A percentile compares a stretch with the other conserved stretches of the same genome.
These are phyloP conservation scores for Buddleja alternifolia DNA, from an alignment of 257 asterid genomes.

Conservation along the genomic window DNA sequence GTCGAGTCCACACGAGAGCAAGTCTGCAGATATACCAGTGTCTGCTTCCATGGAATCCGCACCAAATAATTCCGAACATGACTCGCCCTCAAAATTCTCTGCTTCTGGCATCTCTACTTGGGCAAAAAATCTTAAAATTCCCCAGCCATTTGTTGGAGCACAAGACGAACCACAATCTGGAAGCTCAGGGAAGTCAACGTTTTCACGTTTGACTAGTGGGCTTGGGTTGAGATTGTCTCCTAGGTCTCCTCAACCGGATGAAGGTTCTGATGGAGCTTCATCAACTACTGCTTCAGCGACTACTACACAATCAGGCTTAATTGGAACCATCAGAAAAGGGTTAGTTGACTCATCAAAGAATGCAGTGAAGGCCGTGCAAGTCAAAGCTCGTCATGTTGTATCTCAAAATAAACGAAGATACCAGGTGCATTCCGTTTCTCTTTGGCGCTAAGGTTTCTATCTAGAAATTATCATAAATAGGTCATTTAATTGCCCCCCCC, in stretches of 20 bases:
- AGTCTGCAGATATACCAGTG: conserved; percentile 37
- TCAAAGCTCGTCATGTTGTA: conserved; percentile 97
- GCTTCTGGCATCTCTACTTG: conserved; percentile 84
- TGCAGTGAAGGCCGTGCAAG: conserved; percentile 97
- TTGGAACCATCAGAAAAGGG: conserved; percentile 92
- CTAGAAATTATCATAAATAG: conserved; percentile 12
- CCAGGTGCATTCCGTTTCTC: conserved; percentile 58
- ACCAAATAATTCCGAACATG: conserved; percentile 48
- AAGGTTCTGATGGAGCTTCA: conserved; percentile 57
- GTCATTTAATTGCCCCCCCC: neutral
- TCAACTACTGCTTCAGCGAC: conserved; percentile 34
- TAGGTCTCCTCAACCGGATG: conserved; percentile 71
- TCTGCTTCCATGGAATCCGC: conserved; percentile 48
- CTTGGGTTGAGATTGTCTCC: conserved; percentile 80
- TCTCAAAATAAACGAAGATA: conserved; percentile 99
- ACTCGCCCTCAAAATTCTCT: conserved; percentile 62
- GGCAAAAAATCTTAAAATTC: conserved; percentile 88
- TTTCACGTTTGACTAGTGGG: conserved; percentile 82
- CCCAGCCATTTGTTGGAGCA: conserved; percentile 77
- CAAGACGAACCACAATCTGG: conserved; percentile 73
- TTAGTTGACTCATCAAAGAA: conserved; percentile 88
- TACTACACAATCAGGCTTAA: conserved; percentile 58
- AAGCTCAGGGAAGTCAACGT: conserved; percentile 62
- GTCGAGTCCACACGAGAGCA: conserved; percentile 41
- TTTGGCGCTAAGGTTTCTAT: conserved; percentile 3